Evolutionary conservation across 169 alveolate genomes (phyloP).

Genomic region (Babesia caballi): DNA sequence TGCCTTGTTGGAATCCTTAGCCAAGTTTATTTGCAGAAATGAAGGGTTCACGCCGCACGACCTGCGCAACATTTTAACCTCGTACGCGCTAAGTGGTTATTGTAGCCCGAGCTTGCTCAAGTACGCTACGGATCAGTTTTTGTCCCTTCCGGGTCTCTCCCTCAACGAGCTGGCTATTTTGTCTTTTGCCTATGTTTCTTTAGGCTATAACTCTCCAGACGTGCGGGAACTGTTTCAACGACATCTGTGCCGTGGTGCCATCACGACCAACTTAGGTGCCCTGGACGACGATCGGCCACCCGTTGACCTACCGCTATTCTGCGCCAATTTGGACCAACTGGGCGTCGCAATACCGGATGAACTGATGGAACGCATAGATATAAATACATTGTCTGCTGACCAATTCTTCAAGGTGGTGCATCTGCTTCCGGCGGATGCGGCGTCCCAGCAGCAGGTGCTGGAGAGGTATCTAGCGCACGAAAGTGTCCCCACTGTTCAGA

Average conservation of each 20-base stretch:
- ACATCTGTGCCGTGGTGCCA: background rate
- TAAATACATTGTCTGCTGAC: background rate
- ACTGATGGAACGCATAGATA: background rate
- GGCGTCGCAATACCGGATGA: slow-evolving; percentile 19
- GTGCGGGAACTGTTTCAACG: slow-evolving; percentile 30
- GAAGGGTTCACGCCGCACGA: slow-evolving; percentile 36
- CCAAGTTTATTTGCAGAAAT: slow-evolving; percentile 7
- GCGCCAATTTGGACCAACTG: slow-evolving; percentile 21
- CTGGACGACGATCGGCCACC: background rate
- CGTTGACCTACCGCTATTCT: slow-evolving; percentile 33
- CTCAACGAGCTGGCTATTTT: slow-evolving; percentile 51
- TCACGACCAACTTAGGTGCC: background rate
- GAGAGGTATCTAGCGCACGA: background rate
- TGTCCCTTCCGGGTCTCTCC: background rate
- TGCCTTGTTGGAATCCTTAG: slow-evolving; percentile 28
- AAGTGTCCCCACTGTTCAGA: background rate
- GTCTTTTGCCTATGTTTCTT: slow-evolving; percentile 38
- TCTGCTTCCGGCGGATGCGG: background rate
- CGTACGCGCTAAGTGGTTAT: slow-evolving; percentile 30
- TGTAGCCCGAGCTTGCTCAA: slow-evolving; percentile 11
- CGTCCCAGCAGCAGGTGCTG: slow-evolving; percentile 8
- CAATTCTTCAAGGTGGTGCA: slow-evolving; percentile 24
- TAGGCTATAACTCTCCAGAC: slow-evolving; percentile 8
- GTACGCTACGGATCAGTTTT: slow-evolving; percentile 20
- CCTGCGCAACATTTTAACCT: slow-evolving; percentile 34